Percentiles rank a stretch among this genome's conserved stretches.
phyloP scores from a whole-genome alignment of 2,329 filamentous ascomycete species.

The Colletotrichum endophyticum region DNA sequence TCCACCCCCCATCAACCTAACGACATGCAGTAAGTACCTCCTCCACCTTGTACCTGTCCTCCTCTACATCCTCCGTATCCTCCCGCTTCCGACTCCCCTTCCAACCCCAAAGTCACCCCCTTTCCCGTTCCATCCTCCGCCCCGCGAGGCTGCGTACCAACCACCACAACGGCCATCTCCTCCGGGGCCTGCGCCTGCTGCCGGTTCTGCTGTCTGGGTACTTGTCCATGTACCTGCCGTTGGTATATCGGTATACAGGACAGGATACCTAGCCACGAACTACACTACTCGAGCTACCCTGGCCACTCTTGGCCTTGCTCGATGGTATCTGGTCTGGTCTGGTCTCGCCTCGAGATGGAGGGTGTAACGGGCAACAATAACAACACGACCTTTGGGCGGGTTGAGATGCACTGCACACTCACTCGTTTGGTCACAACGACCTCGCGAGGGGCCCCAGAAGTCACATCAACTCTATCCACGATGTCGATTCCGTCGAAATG shows the following conservation, averaged over 20 bases:
- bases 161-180: not conserved
- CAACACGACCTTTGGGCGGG: not conserved
- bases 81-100: slow-evolving; percentile 7
- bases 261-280: not conserved
- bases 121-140: slow-evolving; percentile 29
- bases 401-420: not conserved
- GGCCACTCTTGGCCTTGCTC: slow-evolving; percentile 3
- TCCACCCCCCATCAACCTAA: slow-evolving; percentile 58
- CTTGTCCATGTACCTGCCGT: slow-evolving; percentile 10
- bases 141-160: slow-evolving; percentile 15
- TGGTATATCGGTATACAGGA: not conserved
- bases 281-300: slow-evolving; percentile 1
- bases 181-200: not conserved
- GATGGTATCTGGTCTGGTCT: not conserved
- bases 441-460: not conserved
- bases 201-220: not conserved
- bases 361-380: slow-evolving; percentile 18
- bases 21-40: slow-evolving; percentile 64
- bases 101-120: slow-evolving; percentile 44
- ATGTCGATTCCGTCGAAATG: slow-evolving; percentile 1
- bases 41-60: slow-evolving; percentile 29
- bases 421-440: not conserved
- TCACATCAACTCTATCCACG: not conserved
- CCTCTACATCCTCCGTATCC: slow-evolving; percentile 1
- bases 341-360: not conserved